Conservation (phyloP, 805 yeast species). For the Blastobotrys parvus region DNA sequence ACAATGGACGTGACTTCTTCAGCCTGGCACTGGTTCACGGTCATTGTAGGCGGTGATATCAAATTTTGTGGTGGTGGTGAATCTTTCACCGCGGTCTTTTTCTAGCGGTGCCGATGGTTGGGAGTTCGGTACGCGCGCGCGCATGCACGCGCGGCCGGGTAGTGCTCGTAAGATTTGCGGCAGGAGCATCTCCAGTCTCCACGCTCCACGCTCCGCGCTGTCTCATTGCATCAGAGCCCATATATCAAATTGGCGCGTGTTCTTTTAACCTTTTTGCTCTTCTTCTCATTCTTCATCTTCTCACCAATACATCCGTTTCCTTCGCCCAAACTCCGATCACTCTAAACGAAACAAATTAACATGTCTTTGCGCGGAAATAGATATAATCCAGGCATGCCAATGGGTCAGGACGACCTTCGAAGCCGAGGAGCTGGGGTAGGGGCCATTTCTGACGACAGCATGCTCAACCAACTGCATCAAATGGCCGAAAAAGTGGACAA, state of each 20-base stretch:
- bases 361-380: conserved; percentile 2
- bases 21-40: conserved; percentile 6
- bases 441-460: background rate
- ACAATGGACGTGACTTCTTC: conserved; percentile 91
- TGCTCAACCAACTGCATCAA: conserved; percentile 12
- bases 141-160: too few species aligned
- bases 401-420: background rate
- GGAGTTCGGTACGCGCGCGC: background rate
- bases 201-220: too few species aligned
- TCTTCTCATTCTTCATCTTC: too few species aligned
- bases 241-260: too few species aligned
- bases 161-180: too few species aligned
- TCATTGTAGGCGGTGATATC: background rate
- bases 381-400: conserved; percentile 1
- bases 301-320: too few species aligned
- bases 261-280: too few species aligned
- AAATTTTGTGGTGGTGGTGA: background rate
- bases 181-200: too few species aligned
- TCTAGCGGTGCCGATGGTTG: background rate
- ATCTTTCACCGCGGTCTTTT: background rate
- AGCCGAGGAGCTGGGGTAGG: background rate
- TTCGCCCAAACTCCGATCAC: too few species aligned
- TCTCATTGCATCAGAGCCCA: too few species aligned
- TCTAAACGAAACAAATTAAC: too few species aligned
- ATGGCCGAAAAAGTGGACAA: conserved; percentile 25